These are phyloP conservation scores for Pythium pyrilobum DNA, from an alignment of 352 stramenopile species.

Conservation along the genomic window DNA sequence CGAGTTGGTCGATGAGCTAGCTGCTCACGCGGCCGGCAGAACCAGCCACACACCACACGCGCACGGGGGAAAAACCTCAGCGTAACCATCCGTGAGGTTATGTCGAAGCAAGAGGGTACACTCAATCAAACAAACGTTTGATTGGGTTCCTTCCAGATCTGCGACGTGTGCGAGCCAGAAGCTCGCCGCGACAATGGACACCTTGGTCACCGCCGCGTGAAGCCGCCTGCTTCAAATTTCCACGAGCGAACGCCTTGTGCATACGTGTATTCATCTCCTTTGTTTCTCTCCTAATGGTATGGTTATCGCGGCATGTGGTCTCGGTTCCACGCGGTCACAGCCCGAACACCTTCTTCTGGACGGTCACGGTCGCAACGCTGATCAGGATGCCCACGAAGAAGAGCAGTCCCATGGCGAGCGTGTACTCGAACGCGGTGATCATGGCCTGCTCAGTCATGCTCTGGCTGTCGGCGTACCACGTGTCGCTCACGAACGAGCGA, in stretches of 20 bases:
- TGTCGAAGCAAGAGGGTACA: background rate
- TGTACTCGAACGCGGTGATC: conserved; percentile 73
- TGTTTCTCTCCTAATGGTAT: background rate
- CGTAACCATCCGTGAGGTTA: conserved; percentile 3
- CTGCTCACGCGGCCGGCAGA: conserved; percentile 7
- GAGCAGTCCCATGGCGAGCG: conserved; percentile 70
- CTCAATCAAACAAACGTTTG: conserved; percentile 15
- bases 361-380: conserved; percentile 31
- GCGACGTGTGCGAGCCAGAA: conserved; percentile 2
- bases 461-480: conserved; percentile 63
- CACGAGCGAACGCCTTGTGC: too few species aligned
- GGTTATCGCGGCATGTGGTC: background rate
- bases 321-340: background rate
- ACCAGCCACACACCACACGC: background rate
- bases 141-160: conserved; percentile 5
- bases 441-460: conserved; percentile 47
- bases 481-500: conserved; percentile 47
- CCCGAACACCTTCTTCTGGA: conserved; percentile 14
- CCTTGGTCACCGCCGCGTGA: background rate
- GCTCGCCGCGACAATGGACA: background rate
- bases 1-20: conserved; percentile 5
- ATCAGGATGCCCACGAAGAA: conserved; percentile 67
- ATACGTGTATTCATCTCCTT: too few species aligned
- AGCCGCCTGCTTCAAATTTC: too few species aligned
- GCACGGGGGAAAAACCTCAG: conserved; percentile 7